Evolutionary conservation across 352 stramenopile species (phyloP).

Genomic region (Globisporangium heterothallicum): DNA sequence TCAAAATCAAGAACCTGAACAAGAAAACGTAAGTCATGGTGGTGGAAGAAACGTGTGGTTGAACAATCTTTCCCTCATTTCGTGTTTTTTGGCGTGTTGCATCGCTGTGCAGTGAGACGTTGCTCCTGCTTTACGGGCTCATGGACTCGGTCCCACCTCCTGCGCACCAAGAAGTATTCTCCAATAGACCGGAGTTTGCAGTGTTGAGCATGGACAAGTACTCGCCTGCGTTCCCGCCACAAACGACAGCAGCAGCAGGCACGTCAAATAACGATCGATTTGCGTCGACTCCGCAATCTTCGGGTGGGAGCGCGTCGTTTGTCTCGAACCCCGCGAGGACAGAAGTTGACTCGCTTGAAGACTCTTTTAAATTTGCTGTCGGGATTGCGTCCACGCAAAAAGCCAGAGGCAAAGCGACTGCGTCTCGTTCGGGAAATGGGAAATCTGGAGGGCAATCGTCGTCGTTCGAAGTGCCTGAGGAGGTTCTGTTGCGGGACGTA

Average conservation of each 20-base stretch:
- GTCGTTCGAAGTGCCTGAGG: slow-evolving; percentile 77
- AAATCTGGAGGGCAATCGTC: slow-evolving; percentile 11
- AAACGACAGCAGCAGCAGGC: slow-evolving; percentile 10
- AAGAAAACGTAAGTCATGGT: slow-evolving; percentile 52
- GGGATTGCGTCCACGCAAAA: slow-evolving; percentile 48
- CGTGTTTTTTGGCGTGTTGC: not conserved
- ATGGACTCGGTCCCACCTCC: slow-evolving; percentile 45
- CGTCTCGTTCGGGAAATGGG: slow-evolving; percentile 1
- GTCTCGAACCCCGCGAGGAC: slow-evolving; percentile 18
- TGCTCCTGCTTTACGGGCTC: slow-evolving; percentile 58
- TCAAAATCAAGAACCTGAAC: slow-evolving; percentile 68
- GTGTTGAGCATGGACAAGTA: slow-evolving; percentile 9
- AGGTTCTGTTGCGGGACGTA: slow-evolving; percentile 88
- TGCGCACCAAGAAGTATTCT: not conserved
- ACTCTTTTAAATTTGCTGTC: slow-evolving; percentile 76
- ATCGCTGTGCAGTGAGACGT: slow-evolving; percentile 55
- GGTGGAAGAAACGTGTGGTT: not conserved
- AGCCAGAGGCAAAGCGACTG: slow-evolving; percentile 15
- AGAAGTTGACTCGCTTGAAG: slow-evolving; percentile 55
- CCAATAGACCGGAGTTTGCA: slow-evolving; percentile 4
- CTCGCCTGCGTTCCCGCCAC: not conserved
- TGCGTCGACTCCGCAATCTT: slow-evolving; percentile 12
- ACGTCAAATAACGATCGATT: slow-evolving; percentile 8
- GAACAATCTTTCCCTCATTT: not conserved
- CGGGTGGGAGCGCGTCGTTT: slow-evolving; percentile 16